Base-by-base conservation (phyloP, 768 basidiomycete genomes). In the Russula lepida region DNA sequence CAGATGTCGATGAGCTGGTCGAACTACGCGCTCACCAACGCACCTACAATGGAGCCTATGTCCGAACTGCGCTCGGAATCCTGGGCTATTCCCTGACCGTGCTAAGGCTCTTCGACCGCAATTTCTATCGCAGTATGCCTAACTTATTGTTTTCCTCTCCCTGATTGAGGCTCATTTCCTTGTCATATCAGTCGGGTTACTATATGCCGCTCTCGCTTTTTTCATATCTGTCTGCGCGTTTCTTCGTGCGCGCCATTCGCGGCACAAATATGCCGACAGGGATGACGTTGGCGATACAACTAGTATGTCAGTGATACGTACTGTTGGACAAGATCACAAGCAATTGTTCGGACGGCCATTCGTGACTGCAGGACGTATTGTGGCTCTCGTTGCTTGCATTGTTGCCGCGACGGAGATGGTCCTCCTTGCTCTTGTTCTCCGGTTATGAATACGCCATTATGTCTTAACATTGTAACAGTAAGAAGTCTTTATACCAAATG, bases 11-110 rank as follows among this genome's bases (percentile, higher is more conserved):
- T 41, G 72, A 76, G 56, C 70, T 73, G 54, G 83, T 83, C 25
- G 90, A 93, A 69, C 72, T 93, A 19, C 80, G 91, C 15, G 91
- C 91, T 0, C 79, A 89, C 30, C 84, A 89, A 65, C 79, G 91
- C 44, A 93, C 91, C 0, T 92, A 91, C 68, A 81, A 92, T 55
- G 90, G 89, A 17, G 88, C 90, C 15, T 92, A 92, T 72, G 79
- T 78, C 41, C 83, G 90, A 28, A 87, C 84, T 0, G 89, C 89
- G 0, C 76, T 93, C 9, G 83, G 83, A 15, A 82, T 83, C 59
- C 77, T 94, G 2, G 86, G 88, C 0, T 90, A 88, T 68, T 79
- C 87, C 1, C 71, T 92, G 56, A 79, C 88, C 0, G 81, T 92
- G 56, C 75, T 93, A 11, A 83, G 89, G 49, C 78, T 93, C n/a